Base-by-base conservation (phyloP, 2,329 filamentous ascomycete species). In the Hypoxylon rubiginosum region DNA sequence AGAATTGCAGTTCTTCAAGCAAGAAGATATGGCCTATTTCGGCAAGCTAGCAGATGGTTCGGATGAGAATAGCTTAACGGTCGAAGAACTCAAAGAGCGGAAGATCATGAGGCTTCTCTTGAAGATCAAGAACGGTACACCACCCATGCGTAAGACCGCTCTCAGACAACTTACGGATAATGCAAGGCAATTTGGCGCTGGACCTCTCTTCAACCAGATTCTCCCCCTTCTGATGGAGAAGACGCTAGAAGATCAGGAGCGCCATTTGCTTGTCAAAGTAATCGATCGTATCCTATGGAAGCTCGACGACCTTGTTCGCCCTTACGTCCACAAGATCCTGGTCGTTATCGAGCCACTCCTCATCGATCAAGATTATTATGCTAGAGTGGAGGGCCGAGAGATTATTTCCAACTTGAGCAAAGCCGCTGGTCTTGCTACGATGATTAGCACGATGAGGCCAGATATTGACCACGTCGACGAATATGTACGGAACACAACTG, bases 311-410 rank as follows among this genome's bases (percentile, higher is more conserved):
- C 86, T 98, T 70, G 96, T 99, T 58, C 90, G 96, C 43, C 96
- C 96, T 21, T 99, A 95, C 70, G 95, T 97, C 15, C 97, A 99
- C 84, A 98, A 98, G 83, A 99, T 99, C 68, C 82, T 99, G 62
- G 96, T 99, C 57, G 96, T 99, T 76, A 99, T 99, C 74, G 97
- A 99, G 80, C 96, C 96, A n/a, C 85, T 99, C 53, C 91, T 99
- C 71, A 99, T 99, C 75, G 97, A 99, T 77, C 96, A 99, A 82
- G 97, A 99, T 81, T 99, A 99, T 82, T 99, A 99, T 79, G 96
- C 97, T 45, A 91, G 96, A 78, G 96, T 99, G 4, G 96, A 99
- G 80, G 96, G 96, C 80, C 93, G 96, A 72, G 96, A 99, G 79
- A 99, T 99, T 74, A 99, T 99, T 73, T 98, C 95, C 59, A 99